Conservation (phyloP, 2,329 filamentous ascomycete species). For the Chrysosporium keratinophilum region DNA sequence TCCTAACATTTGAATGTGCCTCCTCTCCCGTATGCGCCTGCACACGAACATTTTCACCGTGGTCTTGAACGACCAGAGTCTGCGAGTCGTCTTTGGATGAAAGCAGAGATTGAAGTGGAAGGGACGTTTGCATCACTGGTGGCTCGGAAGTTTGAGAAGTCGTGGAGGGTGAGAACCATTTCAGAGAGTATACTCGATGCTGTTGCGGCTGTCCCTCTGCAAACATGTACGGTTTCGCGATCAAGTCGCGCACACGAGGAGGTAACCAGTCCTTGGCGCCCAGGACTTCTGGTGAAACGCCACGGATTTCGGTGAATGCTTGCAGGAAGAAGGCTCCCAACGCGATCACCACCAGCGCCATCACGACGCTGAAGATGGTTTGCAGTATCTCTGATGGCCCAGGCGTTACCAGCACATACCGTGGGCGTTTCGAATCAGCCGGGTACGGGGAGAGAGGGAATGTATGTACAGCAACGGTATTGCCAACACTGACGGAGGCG, state of each 20-base stretch:
- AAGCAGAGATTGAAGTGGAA: slow-evolving; percentile 24
- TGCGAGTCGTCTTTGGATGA: slow-evolving; percentile 20
- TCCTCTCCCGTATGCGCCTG: neutral
- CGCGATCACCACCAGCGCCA: slow-evolving; percentile 52
- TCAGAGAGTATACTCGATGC: slow-evolving; percentile 15
- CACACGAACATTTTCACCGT: slow-evolving; percentile 6
- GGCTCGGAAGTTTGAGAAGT: neutral
- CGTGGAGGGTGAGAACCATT: no score
- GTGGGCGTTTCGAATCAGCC: slow-evolving; percentile 41
- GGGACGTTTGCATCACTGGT: slow-evolving; percentile 12
- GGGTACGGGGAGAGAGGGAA: slow-evolving; percentile 52
- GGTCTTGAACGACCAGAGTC: slow-evolving; percentile 14
- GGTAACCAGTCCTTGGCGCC: slow-evolving; percentile 50
- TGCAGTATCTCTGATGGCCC: slow-evolving; percentile 44
- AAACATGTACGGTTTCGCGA: slow-evolving; percentile 33
- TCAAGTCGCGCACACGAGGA: slow-evolving; percentile 34
- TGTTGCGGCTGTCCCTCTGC: slow-evolving; percentile 18
- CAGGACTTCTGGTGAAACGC: slow-evolving; percentile 47
- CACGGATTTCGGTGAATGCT: slow-evolving; percentile 51
- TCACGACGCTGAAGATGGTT: slow-evolving; percentile 45
- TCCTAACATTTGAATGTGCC: slow-evolving; percentile 20
- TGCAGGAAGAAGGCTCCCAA: slow-evolving; percentile 54
- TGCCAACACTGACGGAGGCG: slow-evolving; percentile 70
- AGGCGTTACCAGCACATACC: slow-evolving; percentile 60
- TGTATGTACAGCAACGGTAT: slow-evolving; percentile 68